Evolutionary conservation across 2,329 filamentous ascomycete genomes (phyloP).

Genomic region (Colletotrichum coccodes): DNA sequence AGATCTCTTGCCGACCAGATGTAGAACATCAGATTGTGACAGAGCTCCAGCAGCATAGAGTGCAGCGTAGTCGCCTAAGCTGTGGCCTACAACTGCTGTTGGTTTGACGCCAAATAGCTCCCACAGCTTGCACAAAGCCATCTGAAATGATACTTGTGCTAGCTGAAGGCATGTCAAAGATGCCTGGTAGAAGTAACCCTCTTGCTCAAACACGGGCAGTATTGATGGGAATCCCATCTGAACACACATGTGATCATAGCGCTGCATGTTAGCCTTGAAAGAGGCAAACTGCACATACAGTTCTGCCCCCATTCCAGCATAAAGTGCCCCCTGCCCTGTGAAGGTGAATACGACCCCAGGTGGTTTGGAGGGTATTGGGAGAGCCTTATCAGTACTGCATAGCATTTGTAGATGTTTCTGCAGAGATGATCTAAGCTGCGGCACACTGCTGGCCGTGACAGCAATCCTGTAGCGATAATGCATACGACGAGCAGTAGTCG

Average conservation of each 20-base stretch:
- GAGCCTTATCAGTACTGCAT: slow-evolving; percentile 48
- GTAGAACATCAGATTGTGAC: slow-evolving; percentile 77
- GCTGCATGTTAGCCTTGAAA: slow-evolving; percentile 63
- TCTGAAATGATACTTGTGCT: slow-evolving; percentile 62
- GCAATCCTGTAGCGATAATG: slow-evolving; percentile 56
- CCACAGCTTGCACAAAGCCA: slow-evolving; percentile 66
- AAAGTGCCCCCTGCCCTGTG: slow-evolving; percentile 65
- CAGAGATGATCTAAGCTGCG: too few relatives aligned
- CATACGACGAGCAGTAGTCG: slow-evolving; percentile 71
- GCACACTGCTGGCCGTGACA: slow-evolving; percentile 54
- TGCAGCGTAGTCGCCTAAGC: slow-evolving; percentile 79
- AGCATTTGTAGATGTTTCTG: slow-evolving; percentile 52
- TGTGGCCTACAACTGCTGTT: slow-evolving; percentile 67
- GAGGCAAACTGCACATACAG: slow-evolving; percentile 54
- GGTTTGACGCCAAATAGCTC: slow-evolving; percentile 64
- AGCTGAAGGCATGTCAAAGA: slow-evolving; percentile 64
- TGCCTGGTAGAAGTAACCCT: too few relatives aligned
- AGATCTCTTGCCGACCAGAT: slow-evolving; percentile 75
- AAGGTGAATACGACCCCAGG: slow-evolving; percentile 63
- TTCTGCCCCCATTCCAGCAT: slow-evolving; percentile 59
- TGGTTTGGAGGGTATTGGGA: slow-evolving; percentile 50
- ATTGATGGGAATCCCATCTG: slow-evolving; percentile 66
- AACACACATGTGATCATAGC: slow-evolving; percentile 62
- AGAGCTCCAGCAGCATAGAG: slow-evolving; percentile 76
- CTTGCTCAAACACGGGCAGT: too few relatives aligned